Evolutionary conservation across 2,329 filamentous ascomycete genomes (phyloP), one percentile per base, ranked within the genome.

Genomic region (Lasiodiplodia sp.): DNA sequence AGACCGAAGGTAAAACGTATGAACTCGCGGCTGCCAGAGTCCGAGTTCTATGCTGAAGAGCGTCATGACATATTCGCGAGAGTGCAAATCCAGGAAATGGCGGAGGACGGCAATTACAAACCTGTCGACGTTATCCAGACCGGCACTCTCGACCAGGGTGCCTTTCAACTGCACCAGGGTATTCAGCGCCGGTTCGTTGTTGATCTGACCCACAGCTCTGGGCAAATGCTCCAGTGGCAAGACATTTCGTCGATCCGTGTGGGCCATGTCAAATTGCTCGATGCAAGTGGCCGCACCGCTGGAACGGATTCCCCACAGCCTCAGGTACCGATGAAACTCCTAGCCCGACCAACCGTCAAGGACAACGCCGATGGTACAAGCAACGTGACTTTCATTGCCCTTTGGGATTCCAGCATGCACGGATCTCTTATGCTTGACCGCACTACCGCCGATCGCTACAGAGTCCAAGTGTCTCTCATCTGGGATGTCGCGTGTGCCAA

Each of bases 341-440:
- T 94, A 3, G 88, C 91, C 38, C 89, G 91, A 58, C 95, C 96
- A 0, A 86, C 90, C 68, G 91, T 97, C 72, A 92, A 91, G 71
- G 90, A 92, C 69, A 96, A 97, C 76, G 89, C 92, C 28, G 96
- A 98, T 77, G 96, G 96, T 47, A 97, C 94, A 0, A 91, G 90
- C 44, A 94, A 91, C 77, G 90, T 97, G 47, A 94, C 91, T 1
- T 85, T 98, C 53, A 87, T 91, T n/a, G 94, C 92, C 0, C 94
- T 98, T 76, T 99, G 96, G 96, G 96, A 99, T 77, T 97, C 95
- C 0, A 97, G 94, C 75, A 85, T 96, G 72, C 96, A 99, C 79
- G 90, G 90, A 71, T 97, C 96, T 6, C 84, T 97, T n/a, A 85
- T 98, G 16, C 88, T 99, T n/a, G 94, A 99, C 79, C 90, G 95